phyloP scores from a whole-genome alignment of 441 rosid species.

The Metrosideros polymorpha region DNA sequence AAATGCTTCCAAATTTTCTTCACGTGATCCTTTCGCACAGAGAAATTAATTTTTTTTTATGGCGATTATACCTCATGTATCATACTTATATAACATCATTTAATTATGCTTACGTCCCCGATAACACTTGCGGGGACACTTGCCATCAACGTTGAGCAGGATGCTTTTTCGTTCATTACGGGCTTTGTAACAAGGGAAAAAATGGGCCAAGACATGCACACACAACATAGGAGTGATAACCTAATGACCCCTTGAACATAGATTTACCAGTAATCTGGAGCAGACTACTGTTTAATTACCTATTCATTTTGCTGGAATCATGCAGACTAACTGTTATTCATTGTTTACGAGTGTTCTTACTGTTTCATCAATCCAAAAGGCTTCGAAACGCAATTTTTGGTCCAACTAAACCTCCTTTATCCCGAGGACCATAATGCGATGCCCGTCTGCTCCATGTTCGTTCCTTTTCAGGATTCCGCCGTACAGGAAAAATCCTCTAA shows the following conservation, averaged over 20 bases:
- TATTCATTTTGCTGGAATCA: too few relatives aligned
- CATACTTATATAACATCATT: background rate
- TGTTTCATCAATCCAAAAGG: background rate
- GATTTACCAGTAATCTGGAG: too few relatives aligned
- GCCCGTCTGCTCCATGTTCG: background rate
- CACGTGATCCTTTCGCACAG: background rate
- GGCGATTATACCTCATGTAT: background rate
- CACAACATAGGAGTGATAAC: background rate
- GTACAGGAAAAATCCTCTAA: background rate
- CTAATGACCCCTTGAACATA: too few relatives aligned
- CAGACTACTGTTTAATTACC: too few relatives aligned
- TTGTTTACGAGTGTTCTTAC: background rate
- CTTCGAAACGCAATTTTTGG: background rate
- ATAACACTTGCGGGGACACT: too few relatives aligned
- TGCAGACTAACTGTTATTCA: background rate
- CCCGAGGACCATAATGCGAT: background rate
- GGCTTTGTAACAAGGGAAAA: fast-evolving
- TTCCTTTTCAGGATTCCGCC: background rate
- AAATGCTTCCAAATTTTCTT: background rate
- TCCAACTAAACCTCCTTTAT: background rate
- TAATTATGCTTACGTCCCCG: background rate
- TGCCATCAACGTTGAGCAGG: background rate
- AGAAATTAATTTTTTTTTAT: background rate
- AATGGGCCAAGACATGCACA: background rate
- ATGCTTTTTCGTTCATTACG: background rate